Percentiles rank a stretch among this genome's conserved stretches.
Evolutionary conservation across 495 filamentous ascomycete species (phyloP).

Genomic region (Opeltia flavorubescens): DNA sequence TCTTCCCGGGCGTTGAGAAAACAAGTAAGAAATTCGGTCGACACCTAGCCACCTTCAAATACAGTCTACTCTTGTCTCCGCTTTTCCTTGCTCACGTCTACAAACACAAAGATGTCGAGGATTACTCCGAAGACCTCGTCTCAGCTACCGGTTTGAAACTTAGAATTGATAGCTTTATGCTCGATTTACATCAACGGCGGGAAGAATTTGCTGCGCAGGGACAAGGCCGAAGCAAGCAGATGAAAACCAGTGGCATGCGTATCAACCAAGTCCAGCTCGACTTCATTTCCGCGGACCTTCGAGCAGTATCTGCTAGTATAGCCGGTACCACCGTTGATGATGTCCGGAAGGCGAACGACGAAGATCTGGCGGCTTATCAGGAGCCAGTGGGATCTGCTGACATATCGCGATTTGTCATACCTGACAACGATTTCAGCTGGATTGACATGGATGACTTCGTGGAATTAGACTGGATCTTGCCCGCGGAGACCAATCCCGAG

Average conservation of each 20-base stretch:
- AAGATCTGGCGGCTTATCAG: constrained; percentile 43
- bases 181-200: constrained; percentile 87
- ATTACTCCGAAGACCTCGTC: constrained; percentile 63
- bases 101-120: constrained; percentile 92
- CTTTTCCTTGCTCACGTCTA: constrained; percentile 93
- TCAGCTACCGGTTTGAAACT: constrained; percentile 90
- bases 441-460: constrained; percentile 99
- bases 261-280: constrained; percentile 90
- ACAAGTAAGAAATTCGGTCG: constrained; percentile 97
- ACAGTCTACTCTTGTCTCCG: constrained; percentile 82
- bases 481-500: constrained; percentile 77
- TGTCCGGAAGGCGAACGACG: constrained; percentile 46
- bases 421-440: constrained; percentile 88
- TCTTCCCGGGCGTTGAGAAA: constrained; percentile 87
- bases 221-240: constrained; percentile 53
- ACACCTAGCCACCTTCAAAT: constrained; percentile 93
- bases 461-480: constrained; percentile 90
- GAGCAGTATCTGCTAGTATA: constrained; percentile 86
- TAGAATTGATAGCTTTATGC: constrained; percentile 84
- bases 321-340: constrained; percentile 61
- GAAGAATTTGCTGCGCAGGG: constrained; percentile 77
- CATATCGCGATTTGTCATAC: constrained; percentile 82
- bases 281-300: constrained; percentile 80
- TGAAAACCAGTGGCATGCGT: constrained; percentile 78
- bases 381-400: constrained; percentile 42